Conservation (phyloP, 768 basidiomycete species). For the Coprinopsis marcescibilis region DNA sequence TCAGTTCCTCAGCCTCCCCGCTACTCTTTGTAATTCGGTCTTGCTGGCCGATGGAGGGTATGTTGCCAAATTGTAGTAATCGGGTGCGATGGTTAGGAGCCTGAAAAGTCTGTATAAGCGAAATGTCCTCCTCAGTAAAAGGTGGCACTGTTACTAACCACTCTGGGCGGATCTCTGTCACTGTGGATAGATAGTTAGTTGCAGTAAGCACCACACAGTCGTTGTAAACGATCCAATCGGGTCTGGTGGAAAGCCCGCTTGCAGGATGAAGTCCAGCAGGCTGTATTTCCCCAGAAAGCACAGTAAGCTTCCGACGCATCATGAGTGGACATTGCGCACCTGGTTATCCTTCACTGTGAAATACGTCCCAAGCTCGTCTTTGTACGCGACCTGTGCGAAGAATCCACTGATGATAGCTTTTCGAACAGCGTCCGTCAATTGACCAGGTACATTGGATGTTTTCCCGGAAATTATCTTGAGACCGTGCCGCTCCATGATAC, state of each 20-base stretch:
- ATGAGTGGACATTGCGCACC: constrained; percentile 23
- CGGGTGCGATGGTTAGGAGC: not conserved
- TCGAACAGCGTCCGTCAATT: constrained; percentile 68
- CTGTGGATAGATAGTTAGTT: constrained; percentile 79
- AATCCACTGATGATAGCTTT: constrained; percentile 86
- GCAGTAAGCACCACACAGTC: constrained; percentile 83
- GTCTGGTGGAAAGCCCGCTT: constrained; percentile 74
- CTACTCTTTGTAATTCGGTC: not conserved
- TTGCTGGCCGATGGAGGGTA: constrained; percentile 1
- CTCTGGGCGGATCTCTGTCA: constrained; percentile 79
- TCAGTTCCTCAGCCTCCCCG: not conserved
- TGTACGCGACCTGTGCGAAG: constrained; percentile 98
- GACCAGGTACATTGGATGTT: constrained; percentile 54
- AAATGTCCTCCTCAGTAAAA: not conserved
- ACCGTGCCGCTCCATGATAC: constrained; percentile 88
- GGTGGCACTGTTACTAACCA: constrained; percentile 62
- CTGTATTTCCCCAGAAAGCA: not conserved
- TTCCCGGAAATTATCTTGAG: constrained; percentile 57
- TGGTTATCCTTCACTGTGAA: constrained; percentile 94
- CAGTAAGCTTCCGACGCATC: not conserved
- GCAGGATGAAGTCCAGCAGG: constrained; percentile 70
- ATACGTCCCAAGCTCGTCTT: constrained; percentile 84
- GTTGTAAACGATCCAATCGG: constrained; percentile 88
- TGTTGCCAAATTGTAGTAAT: not conserved
- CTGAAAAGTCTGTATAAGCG: not conserved